Evolutionary conservation across 176 grass and related monocot genomes (phyloP), one percentile per base, ranked within the genome.

Genomic region (Oryza nivara): DNA sequence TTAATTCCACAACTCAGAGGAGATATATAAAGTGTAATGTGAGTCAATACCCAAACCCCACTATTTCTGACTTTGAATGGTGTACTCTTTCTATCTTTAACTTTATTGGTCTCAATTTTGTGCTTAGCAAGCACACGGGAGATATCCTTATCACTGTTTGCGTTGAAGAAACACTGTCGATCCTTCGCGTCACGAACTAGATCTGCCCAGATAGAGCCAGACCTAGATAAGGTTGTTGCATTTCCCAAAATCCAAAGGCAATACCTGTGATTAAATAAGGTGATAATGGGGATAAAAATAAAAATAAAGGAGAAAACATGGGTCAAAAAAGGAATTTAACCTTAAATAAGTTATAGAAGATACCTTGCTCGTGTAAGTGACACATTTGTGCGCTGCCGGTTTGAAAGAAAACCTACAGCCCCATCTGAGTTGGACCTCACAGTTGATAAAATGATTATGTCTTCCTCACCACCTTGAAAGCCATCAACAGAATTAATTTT

Each of bases 391-490:
- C 88, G 86, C 17, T 90, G 85, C 49, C 28, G 76, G 83, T 92
- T 80, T 68, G 93, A 70, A 81, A 95, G 60, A 66, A 95, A 95
- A 34, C 93, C 93, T 70, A 95, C 74, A 28, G 73, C 67, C 30
- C 90, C 88, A 88, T 72, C 43, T 22, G 15, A 22, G 82, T 95
- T 95, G 49, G 88, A 90, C 49, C 93, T 86, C 40, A 92, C 90
- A 70, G 93, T 78, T 43, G 82, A 90, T 68, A 95, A 78, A 83
- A 95, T 95, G 54, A 95, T 95, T 40, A 90, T 80, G 67, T 95
- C 93, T 83, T 92, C 93, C 75, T 95, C 90, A 1, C 90, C 87
- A 20, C 90, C 93, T 86, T 92, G 93, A 88, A 95, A 92, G 9
- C 93, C 90, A 75, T 95, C 93, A 38, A 95, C 90, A 68, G 90